Evolutionary conservation across 352 stramenopile genomes (phyloP).

Genomic region (Phytophthora boehmeriae): DNA sequence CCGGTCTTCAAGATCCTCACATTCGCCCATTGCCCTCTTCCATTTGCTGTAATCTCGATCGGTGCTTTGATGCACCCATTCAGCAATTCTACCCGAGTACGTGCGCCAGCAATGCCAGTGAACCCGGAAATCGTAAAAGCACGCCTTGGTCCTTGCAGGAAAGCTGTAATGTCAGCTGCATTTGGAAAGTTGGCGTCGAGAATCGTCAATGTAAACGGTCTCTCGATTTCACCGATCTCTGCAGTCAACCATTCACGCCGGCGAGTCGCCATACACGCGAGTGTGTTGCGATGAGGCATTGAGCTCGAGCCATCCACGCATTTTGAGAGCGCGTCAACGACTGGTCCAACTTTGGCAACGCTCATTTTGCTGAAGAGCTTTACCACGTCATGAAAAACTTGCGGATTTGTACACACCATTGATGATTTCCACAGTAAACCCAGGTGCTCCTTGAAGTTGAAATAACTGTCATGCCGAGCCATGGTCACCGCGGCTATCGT

Average conservation of each 20-base stretch:
- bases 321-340: conserved; percentile 3
- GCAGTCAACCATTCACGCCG: conserved; percentile 9
- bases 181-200: conserved; percentile 12
- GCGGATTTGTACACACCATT: conserved; percentile 2
- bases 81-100: conserved; percentile 9
- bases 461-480: not conserved
- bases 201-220: conserved; percentile 11
- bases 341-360: conserved; percentile 5
- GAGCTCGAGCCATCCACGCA: not conserved
- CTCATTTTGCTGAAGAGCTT: conserved; percentile 6
- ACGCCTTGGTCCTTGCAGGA: conserved; percentile 8
- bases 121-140: conserved; percentile 5
- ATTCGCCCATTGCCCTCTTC: not conserved
- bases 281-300: not conserved
- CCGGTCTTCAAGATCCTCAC: conserved; percentile 6
- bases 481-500: conserved; percentile 7
- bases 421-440: conserved; percentile 19
- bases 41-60: conserved; percentile 5
- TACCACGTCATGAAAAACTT: conserved; percentile 12
- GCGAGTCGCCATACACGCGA: not conserved
- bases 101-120: conserved; percentile 5
- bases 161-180: conserved; percentile 5
- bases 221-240: conserved; percentile 6
- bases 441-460: not conserved
- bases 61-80: not conserved